Base-by-base conservation (phyloP, 2,329 filamentous ascomycete species). In the Tolypocladium capitatum region DNA sequence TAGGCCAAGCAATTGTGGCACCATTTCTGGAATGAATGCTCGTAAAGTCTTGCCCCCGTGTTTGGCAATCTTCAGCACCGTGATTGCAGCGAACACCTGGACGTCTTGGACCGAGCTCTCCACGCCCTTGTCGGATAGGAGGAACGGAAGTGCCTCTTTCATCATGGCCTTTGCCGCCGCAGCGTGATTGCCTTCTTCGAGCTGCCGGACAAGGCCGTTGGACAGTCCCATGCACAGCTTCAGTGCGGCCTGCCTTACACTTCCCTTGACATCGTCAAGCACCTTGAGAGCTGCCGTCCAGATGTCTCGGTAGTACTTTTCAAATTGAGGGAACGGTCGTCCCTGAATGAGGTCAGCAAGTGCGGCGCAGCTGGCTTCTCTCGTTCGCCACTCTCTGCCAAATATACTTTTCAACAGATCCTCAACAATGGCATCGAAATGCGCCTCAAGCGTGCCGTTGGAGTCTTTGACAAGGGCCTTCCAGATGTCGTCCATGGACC, bases 401-500 rank as follows among this genome's bases (percentile, higher is more conserved):
- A 97, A 66, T 38, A 97, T 86, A 59, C 84, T 94, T 55, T 81
- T 83, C 31, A 98, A 71, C 7, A 97, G 69, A 60, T 98, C 92
- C 10, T 83, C 74, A 71, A 98, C 84, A 57, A 98, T 97, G 9
- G 80, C 79, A 53, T 94, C 84, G 59, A 97, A 96, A 63, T 97
- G 77, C 18, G 74, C 71, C 53, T 92, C 83, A 40, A 97, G 78
- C 0, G 85, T 86, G 1, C 76, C 73, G 18, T 79, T 81, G 1
- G 87, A 78, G 56, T 97, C 89, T 60, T 94, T 94, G 47, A 97
- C 89, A n/a, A 98, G 69, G 0, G 91, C 84, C 58, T 86, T 90
- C 92, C 92, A 98, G 54, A 98, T 97, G 52, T 94, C 88, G 49
- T 94, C 90, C 92, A 98, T 98, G 1, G 91, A 95, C 43, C 82